Conservation (phyloP, 2,329 filamentous ascomycete genomes). For the Fusarium protoensiforme region DNA sequence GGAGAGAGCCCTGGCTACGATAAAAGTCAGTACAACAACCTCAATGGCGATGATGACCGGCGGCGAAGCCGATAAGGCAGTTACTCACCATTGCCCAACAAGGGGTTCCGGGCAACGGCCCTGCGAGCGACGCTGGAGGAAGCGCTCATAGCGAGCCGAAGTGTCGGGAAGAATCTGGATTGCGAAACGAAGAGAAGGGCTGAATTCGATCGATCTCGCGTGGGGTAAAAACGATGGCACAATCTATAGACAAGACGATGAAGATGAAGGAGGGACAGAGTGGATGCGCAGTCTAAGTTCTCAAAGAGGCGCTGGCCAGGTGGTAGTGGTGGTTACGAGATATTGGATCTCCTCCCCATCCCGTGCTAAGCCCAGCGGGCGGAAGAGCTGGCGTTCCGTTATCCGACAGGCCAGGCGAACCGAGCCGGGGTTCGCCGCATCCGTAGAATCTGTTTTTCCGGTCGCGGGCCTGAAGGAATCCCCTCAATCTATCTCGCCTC, state of each 20-base stretch:
- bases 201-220: constrained; percentile 4
- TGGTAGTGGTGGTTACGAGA: constrained; percentile 37
- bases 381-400: constrained; percentile 43
- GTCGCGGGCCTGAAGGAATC: background rate
- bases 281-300: constrained; percentile 41
- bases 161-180: constrained; percentile 2
- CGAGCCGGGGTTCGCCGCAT: constrained; percentile 29
- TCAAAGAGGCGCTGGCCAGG: constrained; percentile 33
- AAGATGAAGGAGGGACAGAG: constrained; percentile 40
- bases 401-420: background rate
- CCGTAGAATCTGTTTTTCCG: constrained; percentile 17
- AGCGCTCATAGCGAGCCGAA: constrained; percentile 62
- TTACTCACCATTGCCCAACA: constrained; percentile 60
- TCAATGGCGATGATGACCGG: constrained; percentile 2
- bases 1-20: constrained; percentile 58
- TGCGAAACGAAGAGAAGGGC: constrained; percentile 14
- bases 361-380: constrained; percentile 23
- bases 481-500: background rate
- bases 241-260: constrained; percentile 3
- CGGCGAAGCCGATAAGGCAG: background rate
- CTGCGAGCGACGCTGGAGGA: constrained; percentile 66
- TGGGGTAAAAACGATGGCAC: constrained; percentile 4
- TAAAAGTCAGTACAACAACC: constrained; percentile 38
- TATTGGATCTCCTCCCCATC: background rate
- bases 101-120: constrained; percentile 64